Percentiles rank a stretch among this genome's conserved stretches.
phyloP scores from a whole-genome alignment of 768 basidiomycete genomes.

The Mycena indigotica region DNA sequence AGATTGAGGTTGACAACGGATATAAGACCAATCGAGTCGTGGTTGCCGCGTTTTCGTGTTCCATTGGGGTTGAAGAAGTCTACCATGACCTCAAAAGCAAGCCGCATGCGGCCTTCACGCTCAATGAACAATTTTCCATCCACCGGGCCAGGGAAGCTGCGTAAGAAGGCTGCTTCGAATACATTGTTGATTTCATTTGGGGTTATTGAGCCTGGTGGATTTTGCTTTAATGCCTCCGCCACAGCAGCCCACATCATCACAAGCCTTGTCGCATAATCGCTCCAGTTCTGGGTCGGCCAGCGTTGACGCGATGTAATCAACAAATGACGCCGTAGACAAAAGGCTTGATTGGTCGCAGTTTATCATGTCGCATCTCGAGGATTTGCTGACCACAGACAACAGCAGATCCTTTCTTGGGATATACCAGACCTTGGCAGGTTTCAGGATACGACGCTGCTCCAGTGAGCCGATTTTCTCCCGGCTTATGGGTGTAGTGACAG shows the following conservation, averaged over 20 bases:
- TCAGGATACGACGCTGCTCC: neutral
- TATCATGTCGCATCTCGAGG: neutral
- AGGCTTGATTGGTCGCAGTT: constrained; percentile 18
- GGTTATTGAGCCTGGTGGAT: neutral
- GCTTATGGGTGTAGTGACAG: constrained; percentile 12
- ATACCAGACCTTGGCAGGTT: neutral
- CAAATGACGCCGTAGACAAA: constrained; percentile 19
- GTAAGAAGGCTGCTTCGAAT: constrained; percentile 27
- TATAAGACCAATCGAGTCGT: too few relatives aligned
- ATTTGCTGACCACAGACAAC: neutral
- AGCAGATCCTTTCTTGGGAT: neutral
- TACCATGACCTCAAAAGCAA: constrained; percentile 23
- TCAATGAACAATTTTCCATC: neutral
- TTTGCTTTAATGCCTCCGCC: neutral
- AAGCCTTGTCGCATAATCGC: neutral
- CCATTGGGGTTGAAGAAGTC: constrained; percentile 33
- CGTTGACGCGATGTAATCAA: constrained; percentile 25
- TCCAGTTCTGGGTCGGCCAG: constrained; percentile 18
- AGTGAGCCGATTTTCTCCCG: neutral
- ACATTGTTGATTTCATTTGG: constrained; percentile 5
- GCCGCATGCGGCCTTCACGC: neutral
- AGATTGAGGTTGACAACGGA: constrained; percentile 28
- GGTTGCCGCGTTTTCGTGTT: constrained; percentile 15
- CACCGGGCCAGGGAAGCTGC: constrained; percentile 26
- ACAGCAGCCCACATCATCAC: neutral